Base-by-base conservation (phyloP, 345 rosid species). In the Raphanus raphanistrum region DNA sequence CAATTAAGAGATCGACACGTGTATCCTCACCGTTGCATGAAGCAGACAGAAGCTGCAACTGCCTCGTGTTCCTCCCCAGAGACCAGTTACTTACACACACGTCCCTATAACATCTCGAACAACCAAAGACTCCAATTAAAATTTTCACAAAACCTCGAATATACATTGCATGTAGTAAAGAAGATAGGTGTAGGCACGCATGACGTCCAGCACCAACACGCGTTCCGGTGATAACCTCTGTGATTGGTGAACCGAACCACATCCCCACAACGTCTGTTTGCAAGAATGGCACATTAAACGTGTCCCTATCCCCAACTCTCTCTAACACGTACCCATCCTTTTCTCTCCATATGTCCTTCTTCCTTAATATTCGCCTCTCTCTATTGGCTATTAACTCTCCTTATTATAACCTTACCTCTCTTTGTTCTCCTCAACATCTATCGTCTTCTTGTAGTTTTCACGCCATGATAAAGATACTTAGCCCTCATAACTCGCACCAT, bases 131-230 rank as follows among this genome's bases (percentile, higher is more conserved):
- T 48, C 73, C 58, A 64, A 71, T 50, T 21, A 26, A 52, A 13
- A 58, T 25, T 59, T 35, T 63, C 31, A 60, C 67, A 45, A 48
- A 50, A 28, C 59, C 61, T 61, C 41, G 63, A 57, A 66, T 28
- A 29, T 59, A 27, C 70, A 79, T 66, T 73, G 82, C 82, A 79
- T 73, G 82, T 45, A 67, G 69, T 58, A 50, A n/a, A 48, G 61
- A 36, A 36, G 89, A 88, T 88, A 87, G 91, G 91, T 93, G 94
- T 89, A 78, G 77, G 81, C 94, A 86, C 90, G 97, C 98, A 90
- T 89, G 94, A 86, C 74, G 74, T 68, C 82, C 87, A 76, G 63
- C 59, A 21, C 10, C 76, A 88, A 87, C 95, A 89, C 93, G 89
- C 90, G 95, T 84, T 86, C 25, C 55, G 25, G 45, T 50, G 76